Evolutionary conservation across 805 yeast species (phyloP), one percentile per base, ranked within the genome.

Genomic region (Kockiozyma suomiensis): DNA sequence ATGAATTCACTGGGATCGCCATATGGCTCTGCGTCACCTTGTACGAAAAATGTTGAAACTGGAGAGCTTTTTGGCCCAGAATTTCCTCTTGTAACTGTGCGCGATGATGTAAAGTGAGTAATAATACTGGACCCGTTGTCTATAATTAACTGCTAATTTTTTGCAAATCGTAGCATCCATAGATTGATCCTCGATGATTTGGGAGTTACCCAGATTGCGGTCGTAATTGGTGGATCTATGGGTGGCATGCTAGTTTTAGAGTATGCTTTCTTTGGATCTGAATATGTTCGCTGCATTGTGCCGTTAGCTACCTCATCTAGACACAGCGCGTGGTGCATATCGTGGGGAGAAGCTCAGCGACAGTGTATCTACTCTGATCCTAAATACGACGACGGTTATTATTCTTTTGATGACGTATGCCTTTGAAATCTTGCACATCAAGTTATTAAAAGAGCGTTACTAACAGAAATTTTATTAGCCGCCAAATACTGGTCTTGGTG

Each of bases 341-440:
- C 97, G 3, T 94, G 99, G 99, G 93, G 96, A 56, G 99, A 94
- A 72, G 96, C 99, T 1, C 99, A 94, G 75, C 82, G 99, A 68
- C 99, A 94, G 73, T 85, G 96, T 64, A 90, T 94, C 30, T 94
- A 92, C 74, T 87, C 96, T 12, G 99, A 94, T 72, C 98, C 98
- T 8, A 87, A 88, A 70, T 94, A 91, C 73, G 66, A 82, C 57
- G 97, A 92, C 70, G 99, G 99, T 1, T 91, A 89, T 74, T 93
- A 90, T 71, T 76, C 84, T 12, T 76, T 82, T 33, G 81, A 82
- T n/a, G 90, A 86, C 57, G 64, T 58, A 47, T 21, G 64, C 25
- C 6, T 23, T n/a, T n/a, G n/a, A n/a, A n/a, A n/a, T n/a, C n/a
- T n/a, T n/a, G n/a, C n/a, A n/a, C n/a, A n/a, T n/a, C n/a, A n/a